These are phyloP conservation scores for Fagopyrum homotropicum DNA, from an alignment of 148 eudicot species.

Conservation along the genomic window DNA sequence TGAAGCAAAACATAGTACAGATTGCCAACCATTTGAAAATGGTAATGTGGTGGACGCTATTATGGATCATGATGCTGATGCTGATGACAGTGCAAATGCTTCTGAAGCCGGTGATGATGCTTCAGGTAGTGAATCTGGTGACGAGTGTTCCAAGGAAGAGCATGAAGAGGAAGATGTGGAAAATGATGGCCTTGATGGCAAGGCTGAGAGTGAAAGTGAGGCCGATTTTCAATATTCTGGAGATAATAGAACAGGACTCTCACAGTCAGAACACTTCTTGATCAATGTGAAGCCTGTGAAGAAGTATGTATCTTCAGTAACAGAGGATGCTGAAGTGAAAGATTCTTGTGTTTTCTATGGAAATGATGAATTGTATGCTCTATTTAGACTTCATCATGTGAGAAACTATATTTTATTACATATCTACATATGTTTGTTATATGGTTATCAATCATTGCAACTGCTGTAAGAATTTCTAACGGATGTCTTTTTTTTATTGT, in stretches of 20 bases:
- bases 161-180: conserved; percentile 70
- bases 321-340: conserved; percentile 32
- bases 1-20: conserved; percentile 22
- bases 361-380: conserved; percentile 67
- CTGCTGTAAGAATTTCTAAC: not conserved
- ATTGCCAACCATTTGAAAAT: conserved; percentile 2
- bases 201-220: conserved; percentile 89
- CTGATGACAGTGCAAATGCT: conserved; percentile 78
- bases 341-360: conserved; percentile 62
- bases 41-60: conserved; percentile 37
- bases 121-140: conserved; percentile 84
- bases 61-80: conserved; percentile 65
- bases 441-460: not conserved
- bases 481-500: not conserved
- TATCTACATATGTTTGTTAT: not conserved
- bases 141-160: conserved; percentile 70
- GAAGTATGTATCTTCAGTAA: conserved; percentile 42
- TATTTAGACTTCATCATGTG: conserved; percentile 87
- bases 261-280: conserved; percentile 44
- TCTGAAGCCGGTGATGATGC: conserved; percentile 67
- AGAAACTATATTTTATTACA: conserved; percentile 10
- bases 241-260: conserved; percentile 39
- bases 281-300: conserved; percentile 54
- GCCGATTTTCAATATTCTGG: conserved; percentile 49
- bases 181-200: conserved; percentile 61